Evolutionary conservation across 1,284 basidiomycete genomes (phyloP).

Genomic region (Heterobasidion occidentale): DNA sequence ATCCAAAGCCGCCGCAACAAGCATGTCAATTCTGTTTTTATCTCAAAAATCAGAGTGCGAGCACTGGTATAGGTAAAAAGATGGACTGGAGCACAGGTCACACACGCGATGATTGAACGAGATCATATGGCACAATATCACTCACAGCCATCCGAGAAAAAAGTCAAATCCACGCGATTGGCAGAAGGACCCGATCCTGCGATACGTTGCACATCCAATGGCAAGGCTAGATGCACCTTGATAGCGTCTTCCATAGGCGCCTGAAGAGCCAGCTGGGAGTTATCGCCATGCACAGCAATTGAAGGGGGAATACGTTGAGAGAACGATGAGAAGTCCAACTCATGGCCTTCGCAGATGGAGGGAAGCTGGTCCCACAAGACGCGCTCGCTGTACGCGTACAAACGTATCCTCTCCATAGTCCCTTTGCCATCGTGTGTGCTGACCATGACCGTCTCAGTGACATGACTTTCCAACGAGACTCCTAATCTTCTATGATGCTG

Average conservation of each 20-base stretch:
- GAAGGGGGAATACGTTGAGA: neutral
- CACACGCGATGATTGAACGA: neutral
- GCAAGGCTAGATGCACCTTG: conserved; percentile 19
- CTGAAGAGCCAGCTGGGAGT: neutral
- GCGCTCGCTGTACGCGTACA: neutral
- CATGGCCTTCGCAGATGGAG: neutral
- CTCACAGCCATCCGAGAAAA: conserved; percentile 82
- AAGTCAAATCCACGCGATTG: conserved; percentile 71
- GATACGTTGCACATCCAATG: conserved; percentile 50
- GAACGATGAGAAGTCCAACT: neutral
- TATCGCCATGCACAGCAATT: neutral
- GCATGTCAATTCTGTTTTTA: neutral
- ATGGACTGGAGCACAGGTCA: neutral
- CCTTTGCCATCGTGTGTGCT: conserved; percentile 2
- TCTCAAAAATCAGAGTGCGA: neutral
- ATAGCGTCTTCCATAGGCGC: neutral
- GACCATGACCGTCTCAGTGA: neutral
- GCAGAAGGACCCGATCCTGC: conserved; percentile 50
- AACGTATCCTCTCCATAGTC: neutral
- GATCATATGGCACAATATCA: conserved; percentile 8
- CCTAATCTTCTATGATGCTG: conserved; percentile 2
- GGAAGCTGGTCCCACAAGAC: neutral
- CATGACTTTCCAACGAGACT: neutral
- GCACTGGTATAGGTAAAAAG: too few relatives aligned
- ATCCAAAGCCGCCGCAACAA: neutral